A percentile compares a stretch with the other conserved stretches of the same genome.
Evolutionary conservation across 192 early-diverging fungal genomes (phyloP).

Genomic region (Coemansia sp.): DNA sequence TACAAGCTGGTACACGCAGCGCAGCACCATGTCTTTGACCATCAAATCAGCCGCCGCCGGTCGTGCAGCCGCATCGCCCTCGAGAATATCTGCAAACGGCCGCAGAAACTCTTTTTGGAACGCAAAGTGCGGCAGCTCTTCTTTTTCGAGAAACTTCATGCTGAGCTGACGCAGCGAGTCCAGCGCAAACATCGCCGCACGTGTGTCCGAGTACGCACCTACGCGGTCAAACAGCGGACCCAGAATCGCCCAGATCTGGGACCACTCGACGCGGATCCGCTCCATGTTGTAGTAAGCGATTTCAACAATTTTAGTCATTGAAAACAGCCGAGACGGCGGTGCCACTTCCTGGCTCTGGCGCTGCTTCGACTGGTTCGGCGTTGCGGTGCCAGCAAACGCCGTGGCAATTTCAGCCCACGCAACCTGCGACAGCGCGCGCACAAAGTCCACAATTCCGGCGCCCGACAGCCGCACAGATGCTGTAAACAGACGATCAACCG

Average conservation of each 20-base stretch:
- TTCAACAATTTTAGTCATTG: slow-evolving; percentile 92
- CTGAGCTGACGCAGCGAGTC: slow-evolving; percentile 89
- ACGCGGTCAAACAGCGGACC: slow-evolving; percentile 86
- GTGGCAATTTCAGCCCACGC: slow-evolving; percentile 82
- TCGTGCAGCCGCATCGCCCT: slow-evolving; percentile 69
- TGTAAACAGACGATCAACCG: slow-evolving; percentile 85
- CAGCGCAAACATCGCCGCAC: slow-evolving; percentile 83
- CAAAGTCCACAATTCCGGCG: slow-evolving; percentile 85
- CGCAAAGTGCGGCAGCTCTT: slow-evolving; percentile 90
- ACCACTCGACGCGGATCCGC: slow-evolving; percentile 94
- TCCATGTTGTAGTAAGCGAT: slow-evolving; percentile 97
- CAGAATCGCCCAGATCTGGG: slow-evolving; percentile 83
- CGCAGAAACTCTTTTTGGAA: slow-evolving; percentile 93
- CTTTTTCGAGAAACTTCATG: slow-evolving; percentile 93
- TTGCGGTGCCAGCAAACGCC: slow-evolving; percentile 7
- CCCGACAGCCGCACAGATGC: slow-evolving; percentile 76
- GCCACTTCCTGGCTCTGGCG: background rate
- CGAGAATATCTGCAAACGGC: slow-evolving; percentile 80
- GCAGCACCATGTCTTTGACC: slow-evolving; percentile 75
- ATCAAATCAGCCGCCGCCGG: slow-evolving; percentile 22
- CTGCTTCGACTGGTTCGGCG: background rate
- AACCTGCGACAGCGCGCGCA: slow-evolving; percentile 76
- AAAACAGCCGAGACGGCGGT: slow-evolving; percentile 77
- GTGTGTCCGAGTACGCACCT: slow-evolving; percentile 80
- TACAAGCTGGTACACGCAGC: slow-evolving; percentile 77